These are phyloP conservation scores for Cerrena zonata DNA, from an alignment of 1,284 basidiomycete species.

Conservation along the genomic window DNA sequence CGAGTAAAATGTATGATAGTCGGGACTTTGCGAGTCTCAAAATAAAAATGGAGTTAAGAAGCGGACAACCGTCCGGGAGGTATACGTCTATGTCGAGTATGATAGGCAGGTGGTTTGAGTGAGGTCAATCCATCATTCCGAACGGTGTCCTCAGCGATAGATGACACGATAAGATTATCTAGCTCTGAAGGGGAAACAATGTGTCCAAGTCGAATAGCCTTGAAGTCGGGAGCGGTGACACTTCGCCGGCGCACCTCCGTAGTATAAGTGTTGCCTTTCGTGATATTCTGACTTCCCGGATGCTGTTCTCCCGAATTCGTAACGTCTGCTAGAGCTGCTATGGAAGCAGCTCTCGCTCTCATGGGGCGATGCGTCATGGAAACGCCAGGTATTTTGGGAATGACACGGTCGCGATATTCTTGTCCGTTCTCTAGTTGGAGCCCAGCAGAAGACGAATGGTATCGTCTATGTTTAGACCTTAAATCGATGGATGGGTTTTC, in stretches of 20 bases:
- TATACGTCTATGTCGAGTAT: neutral
- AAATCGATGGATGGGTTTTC: neutral
- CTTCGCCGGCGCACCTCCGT: slow-evolving; percentile 1
- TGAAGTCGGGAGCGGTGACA: slow-evolving; percentile 1
- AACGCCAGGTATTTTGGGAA: neutral
- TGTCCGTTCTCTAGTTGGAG: neutral
- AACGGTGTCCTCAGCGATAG: neutral
- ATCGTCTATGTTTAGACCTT: neutral
- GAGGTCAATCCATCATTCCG: neutral
- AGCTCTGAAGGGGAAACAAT: slow-evolving; percentile 2
- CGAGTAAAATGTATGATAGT: too few species aligned
- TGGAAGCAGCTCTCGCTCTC: neutral
- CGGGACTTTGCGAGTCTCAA: too few species aligned
- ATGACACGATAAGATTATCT: neutral
- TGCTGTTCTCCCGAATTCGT: neutral
- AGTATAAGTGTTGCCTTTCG: neutral
- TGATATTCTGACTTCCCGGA: neutral
- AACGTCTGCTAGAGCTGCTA: neutral
- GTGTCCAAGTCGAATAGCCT: neutral
- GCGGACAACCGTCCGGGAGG: too few species aligned
- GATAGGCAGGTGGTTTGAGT: neutral
- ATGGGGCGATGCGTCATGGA: neutral
- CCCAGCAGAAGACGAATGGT: neutral
- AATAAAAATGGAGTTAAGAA: too few species aligned
- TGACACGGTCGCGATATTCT: neutral